phyloP scores from a whole-genome alignment of 2,329 filamentous ascomycete genomes.

The Berkeleyomyces rouxiae region DNA sequence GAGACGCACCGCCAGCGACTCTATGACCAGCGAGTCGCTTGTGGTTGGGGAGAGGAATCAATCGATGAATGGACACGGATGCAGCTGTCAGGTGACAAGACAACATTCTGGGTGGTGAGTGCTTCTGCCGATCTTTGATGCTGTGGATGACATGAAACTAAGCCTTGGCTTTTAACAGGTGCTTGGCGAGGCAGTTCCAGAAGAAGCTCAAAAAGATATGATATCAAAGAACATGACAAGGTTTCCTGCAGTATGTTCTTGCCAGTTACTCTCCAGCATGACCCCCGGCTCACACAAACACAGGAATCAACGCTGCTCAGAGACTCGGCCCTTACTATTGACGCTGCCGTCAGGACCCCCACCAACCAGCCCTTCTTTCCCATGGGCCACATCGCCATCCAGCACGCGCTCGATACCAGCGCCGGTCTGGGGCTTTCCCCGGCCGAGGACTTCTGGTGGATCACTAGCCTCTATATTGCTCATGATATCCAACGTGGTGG shows the following conservation, averaged over 20 bases:
- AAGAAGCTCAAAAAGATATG: not conserved
- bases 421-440: slow-evolving; percentile 19
- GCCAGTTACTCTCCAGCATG: not conserved
- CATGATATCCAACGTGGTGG: slow-evolving; percentile 23
- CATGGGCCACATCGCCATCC: slow-evolving; percentile 26
- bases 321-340: slow-evolving; percentile 22
- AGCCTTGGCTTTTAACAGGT: not conserved
- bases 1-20: slow-evolving; percentile 25
- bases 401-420: slow-evolving; percentile 20
- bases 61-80: slow-evolving; percentile 23
- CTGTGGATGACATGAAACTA: not conserved
- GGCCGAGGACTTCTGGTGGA: slow-evolving; percentile 21
- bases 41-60: slow-evolving; percentile 27
- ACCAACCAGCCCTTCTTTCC: slow-evolving; percentile 21
- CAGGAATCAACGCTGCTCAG: slow-evolving; percentile 21
- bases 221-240: not conserved
- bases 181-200: not conserved
- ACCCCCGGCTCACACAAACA: not conserved
- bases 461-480: slow-evolving; percentile 27
- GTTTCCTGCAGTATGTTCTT: slow-evolving; percentile 5
- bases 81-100: slow-evolving; percentile 22
- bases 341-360: slow-evolving; percentile 19
- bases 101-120: slow-evolving; percentile 27
- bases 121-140: not conserved
- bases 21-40: slow-evolving; percentile 28